Evolutionary conservation across 2,329 filamentous ascomycete species (phyloP).

Genomic region (Penicillium digitatum): DNA sequence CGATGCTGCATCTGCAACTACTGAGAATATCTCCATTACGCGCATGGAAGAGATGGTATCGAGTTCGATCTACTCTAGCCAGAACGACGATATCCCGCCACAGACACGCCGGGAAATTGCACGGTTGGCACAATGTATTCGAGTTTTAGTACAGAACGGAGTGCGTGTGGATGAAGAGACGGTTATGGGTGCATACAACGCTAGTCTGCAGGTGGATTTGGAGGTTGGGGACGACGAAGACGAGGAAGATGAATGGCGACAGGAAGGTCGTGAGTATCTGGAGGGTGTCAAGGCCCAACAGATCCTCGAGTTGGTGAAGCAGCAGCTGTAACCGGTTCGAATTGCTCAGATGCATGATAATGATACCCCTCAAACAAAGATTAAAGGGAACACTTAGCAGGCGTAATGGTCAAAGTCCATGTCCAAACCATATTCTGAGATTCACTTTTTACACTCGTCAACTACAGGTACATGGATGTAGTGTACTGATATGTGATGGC

Average conservation of each 20-base stretch:
- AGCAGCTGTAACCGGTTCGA: conserved; percentile 7
- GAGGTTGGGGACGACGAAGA: conserved; percentile 41
- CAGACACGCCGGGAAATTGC: conserved; percentile 85
- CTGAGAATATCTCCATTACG: conserved; percentile 63
- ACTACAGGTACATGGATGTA: neutral
- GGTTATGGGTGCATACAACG: conserved; percentile 76
- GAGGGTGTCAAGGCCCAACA: conserved; percentile 40
- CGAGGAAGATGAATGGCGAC: conserved; percentile 28
- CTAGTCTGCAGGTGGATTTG: conserved; percentile 65
- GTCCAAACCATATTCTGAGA: neutral
- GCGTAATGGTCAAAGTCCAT: neutral
- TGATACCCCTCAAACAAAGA: conserved; percentile 12
- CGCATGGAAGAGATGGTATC: conserved; percentile 83
- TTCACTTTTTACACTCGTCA: neutral
- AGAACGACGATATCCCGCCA: conserved; percentile 79
- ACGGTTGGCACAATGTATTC: conserved; percentile 73
- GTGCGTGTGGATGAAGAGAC: conserved; percentile 86
- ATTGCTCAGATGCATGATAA: conserved; percentile 8
- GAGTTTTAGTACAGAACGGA: conserved; percentile 75
- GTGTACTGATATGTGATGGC: neutral
- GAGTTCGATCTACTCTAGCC: conserved; percentile 84
- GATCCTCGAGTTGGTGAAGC: conserved; percentile 34
- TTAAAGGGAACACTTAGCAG: neutral
- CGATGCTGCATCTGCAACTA: conserved; percentile 41
- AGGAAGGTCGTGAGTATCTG: conserved; percentile 42